Conservation (phyloP, 352 stramenopile species). For the Phytopythium aichiense region DNA sequence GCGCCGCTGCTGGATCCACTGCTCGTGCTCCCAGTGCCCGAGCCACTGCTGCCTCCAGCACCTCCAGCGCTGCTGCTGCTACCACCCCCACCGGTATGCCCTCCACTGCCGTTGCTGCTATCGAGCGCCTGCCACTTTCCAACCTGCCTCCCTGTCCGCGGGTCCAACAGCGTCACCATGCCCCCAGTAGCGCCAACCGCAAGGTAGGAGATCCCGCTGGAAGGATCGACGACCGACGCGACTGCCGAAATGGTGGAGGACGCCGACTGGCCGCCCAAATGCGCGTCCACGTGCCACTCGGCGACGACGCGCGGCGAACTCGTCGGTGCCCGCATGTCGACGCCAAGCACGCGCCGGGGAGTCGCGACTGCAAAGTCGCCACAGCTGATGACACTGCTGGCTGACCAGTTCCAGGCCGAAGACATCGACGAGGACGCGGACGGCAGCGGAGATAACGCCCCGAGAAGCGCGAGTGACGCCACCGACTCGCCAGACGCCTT, state of each 20-base stretch:
- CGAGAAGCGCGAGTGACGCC: slow-evolving; percentile 31
- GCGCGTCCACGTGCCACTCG: slow-evolving; percentile 59
- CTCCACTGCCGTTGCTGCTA: slow-evolving; percentile 1
- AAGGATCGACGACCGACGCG: slow-evolving; percentile 26
- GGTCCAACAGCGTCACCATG: slow-evolving; percentile 44
- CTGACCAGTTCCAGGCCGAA: not conserved
- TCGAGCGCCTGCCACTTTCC: slow-evolving; percentile 58
- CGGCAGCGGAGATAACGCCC: slow-evolving; percentile 7
- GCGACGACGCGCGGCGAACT: slow-evolving; percentile 38
- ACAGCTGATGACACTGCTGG: not conserved
- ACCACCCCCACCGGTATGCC: not conserved
- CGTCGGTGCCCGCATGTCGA: slow-evolving; percentile 32
- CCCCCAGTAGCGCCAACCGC: slow-evolving; percentile 38
- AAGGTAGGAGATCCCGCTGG: slow-evolving; percentile 23
- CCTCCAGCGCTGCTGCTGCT: slow-evolving; percentile 1
- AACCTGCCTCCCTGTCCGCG: slow-evolving; percentile 43
- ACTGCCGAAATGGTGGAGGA: slow-evolving; percentile 23
- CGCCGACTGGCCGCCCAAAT: slow-evolving; percentile 15
- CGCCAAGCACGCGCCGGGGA: slow-evolving; percentile 32
- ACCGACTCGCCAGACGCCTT: slow-evolving; percentile 32
- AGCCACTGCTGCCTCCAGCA: not conserved
- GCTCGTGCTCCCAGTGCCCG: not conserved
- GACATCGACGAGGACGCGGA: not conserved
- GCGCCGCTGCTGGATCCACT: slow-evolving; percentile 2
- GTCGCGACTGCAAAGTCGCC: slow-evolving; percentile 57